A percentile compares a stretch with the other conserved stretches of the same genome.
Conservation (phyloP, 148 eudicot species). For the Limonium bicolor region DNA sequence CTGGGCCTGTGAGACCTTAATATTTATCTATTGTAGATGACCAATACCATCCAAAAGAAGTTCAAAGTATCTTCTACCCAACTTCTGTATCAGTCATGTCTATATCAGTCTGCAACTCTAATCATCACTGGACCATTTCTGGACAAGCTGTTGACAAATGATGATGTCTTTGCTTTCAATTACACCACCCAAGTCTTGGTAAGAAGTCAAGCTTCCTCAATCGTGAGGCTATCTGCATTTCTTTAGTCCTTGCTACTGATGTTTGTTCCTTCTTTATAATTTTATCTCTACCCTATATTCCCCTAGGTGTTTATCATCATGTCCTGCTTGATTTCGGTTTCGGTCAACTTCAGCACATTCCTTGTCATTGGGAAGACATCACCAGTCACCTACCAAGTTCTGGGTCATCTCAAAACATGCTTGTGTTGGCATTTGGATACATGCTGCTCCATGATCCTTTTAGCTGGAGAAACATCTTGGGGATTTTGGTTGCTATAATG, state of each 20-base stretch:
- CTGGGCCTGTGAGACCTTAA: too few species aligned
- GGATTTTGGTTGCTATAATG: conserved; percentile 35
- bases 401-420: conserved; percentile 58
- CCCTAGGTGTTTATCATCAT: conserved; percentile 50
- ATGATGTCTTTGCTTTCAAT: conserved; percentile 60
- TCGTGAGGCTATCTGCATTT: not conserved
- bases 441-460: conserved; percentile 37
- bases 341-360: conserved; percentile 56
- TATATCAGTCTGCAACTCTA: conserved; percentile 70
- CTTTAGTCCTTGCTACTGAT: not conserved
- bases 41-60: conserved; percentile 81
- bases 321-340: conserved; percentile 47
- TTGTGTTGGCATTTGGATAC: conserved; percentile 52
- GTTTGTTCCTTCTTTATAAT: conserved; percentile 3
- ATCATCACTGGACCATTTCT: conserved; percentile 67
- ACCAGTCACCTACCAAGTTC: conserved; percentile 50
- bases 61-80: conserved; percentile 87
- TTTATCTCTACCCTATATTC: too few species aligned
- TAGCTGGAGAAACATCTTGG: conserved; percentile 45
- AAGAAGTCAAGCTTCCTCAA: conserved; percentile 5
- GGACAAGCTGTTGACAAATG: conserved; percentile 57
- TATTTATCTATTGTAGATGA: too few species aligned
- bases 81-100: conserved; percentile 76
- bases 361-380: conserved; percentile 57
- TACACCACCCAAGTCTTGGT: conserved; percentile 70